A percentile compares a stretch with the other conserved stretches of the same genome.
These are phyloP conservation scores for Aspergillus sp. DNA, from an alignment of 2,329 filamentous ascomycete genomes.

Conservation along the genomic window DNA sequence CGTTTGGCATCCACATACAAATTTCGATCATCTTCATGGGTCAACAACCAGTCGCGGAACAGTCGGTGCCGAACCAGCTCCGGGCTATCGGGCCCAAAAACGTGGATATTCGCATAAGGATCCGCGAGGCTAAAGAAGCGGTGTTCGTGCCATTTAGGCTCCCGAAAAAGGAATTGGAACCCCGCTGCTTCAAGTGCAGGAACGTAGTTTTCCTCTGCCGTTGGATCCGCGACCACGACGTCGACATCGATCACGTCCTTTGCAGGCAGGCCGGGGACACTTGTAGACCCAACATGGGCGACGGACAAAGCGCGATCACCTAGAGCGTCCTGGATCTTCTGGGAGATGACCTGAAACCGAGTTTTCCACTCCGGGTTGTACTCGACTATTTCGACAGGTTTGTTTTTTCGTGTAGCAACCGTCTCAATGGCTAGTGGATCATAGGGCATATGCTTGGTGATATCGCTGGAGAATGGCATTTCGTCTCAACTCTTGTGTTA, in stretches of 20 bases:
- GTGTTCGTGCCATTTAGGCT: slow-evolving; percentile 50
- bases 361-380: slow-evolving; percentile 22
- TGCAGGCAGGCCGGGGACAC: slow-evolving; percentile 48
- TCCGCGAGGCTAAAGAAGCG: slow-evolving; percentile 44
- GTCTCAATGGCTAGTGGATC: background rate
- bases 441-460: background rate
- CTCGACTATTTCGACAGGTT: slow-evolving; percentile 21
- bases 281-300: slow-evolving; percentile 52
- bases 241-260: slow-evolving; percentile 56
- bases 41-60: slow-evolving; percentile 46
- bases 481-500: no score
- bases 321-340: slow-evolving; percentile 19
- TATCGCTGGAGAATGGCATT: background rate
- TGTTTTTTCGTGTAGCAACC: slow-evolving; percentile 4
- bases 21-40: slow-evolving; percentile 36
- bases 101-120: slow-evolving; percentile 48
- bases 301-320: slow-evolving; percentile 28
- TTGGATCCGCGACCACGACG: slow-evolving; percentile 42
- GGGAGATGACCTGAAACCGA: slow-evolving; percentile 13
- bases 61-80: slow-evolving; percentile 45
- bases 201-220: slow-evolving; percentile 45
- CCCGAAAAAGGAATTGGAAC: slow-evolving; percentile 47
- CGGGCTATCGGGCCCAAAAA: slow-evolving; percentile 44
- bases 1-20: slow-evolving; percentile 43
- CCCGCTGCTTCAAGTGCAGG: slow-evolving; percentile 42